A percentile compares a stretch with the other conserved stretches of the same genome.
phyloP scores from a whole-genome alignment of 176 grass and related monocot species.

The Raddia distichophylla region DNA sequence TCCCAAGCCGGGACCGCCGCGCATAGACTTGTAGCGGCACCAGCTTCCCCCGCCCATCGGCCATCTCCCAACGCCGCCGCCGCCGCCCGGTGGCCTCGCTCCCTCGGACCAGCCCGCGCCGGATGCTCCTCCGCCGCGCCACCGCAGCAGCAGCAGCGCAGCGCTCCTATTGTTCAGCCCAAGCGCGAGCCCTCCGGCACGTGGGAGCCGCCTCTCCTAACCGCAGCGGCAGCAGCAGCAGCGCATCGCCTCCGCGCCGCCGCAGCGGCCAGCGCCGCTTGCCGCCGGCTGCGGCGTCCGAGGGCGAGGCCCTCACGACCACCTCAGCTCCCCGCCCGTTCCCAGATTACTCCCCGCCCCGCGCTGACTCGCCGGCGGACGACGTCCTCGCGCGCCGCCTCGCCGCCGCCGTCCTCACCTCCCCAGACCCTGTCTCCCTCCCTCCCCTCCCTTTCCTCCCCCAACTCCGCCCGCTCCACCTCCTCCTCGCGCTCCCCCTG shows the following conservation, averaged over 20 bases:
- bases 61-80: conserved; percentile 12
- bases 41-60: background rate
- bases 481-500: conserved; percentile 62
- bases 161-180: background rate
- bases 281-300: background rate
- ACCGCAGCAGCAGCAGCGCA: conserved; percentile 39
- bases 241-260: conserved; percentile 18
- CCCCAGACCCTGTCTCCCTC: conserved; percentile 26
- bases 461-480: conserved; percentile 48
- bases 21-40: too few relatives aligned
- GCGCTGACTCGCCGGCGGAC: conserved; percentile 54
- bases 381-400: conserved; percentile 55
- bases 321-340: conserved; percentile 43
- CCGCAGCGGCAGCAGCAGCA: background rate
- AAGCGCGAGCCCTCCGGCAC: conserved; percentile 3
- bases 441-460: conserved; percentile 46
- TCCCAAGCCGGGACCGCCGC: too few relatives aligned
- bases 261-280: background rate
- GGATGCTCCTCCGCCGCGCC: conserved; percentile 51
- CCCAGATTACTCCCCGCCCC: conserved; percentile 63
- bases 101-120: background rate
- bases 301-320: background rate
- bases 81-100: conserved; percentile 30
- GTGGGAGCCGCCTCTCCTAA: background rate
- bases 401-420: conserved; percentile 54